Conservation (phyloP, 1,139 yeast genomes). For the Hanseniaspora sp. region DNA sequence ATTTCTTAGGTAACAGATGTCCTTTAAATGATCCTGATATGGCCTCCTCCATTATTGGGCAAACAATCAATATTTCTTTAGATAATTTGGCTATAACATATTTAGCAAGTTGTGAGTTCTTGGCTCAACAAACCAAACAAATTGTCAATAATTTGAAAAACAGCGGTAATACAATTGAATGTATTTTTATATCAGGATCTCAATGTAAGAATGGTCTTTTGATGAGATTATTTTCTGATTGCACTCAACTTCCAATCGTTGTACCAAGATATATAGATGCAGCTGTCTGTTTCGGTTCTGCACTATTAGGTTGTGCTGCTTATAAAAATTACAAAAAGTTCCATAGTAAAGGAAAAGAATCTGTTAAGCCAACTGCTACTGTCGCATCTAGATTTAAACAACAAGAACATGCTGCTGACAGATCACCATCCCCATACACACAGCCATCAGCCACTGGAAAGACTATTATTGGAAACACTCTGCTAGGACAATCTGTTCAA, state of each 20-base stretch:
- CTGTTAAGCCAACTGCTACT: slow-evolving; percentile 14
- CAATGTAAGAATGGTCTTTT: slow-evolving; percentile 86
- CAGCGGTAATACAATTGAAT: slow-evolving; percentile 64
- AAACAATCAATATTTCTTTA: slow-evolving; percentile 77
- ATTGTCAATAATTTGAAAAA: slow-evolving; percentile 74
- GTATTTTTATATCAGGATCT: slow-evolving; percentile 89
- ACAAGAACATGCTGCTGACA: slow-evolving; percentile 15
- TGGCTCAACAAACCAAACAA: slow-evolving; percentile 94
- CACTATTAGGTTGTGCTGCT: slow-evolving; percentile 89
- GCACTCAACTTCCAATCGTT: slow-evolving; percentile 84
- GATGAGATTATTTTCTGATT: slow-evolving; percentile 82
- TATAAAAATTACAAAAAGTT: slow-evolving; percentile 21
- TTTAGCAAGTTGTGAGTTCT: slow-evolving; percentile 90
- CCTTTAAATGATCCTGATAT: slow-evolving; percentile 90
- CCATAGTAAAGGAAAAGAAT: not conserved
- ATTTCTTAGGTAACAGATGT: slow-evolving; percentile 89
- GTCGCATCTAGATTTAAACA: slow-evolving; percentile 8
- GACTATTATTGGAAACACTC: slow-evolving; percentile 44
- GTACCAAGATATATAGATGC: slow-evolving; percentile 93
- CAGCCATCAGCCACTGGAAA: slow-evolving; percentile 62
- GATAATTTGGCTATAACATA: slow-evolving; percentile 78
- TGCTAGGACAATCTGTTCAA: slow-evolving; percentile 30
- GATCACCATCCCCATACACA: slow-evolving; percentile 54
- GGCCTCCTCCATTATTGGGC: slow-evolving; percentile 91
- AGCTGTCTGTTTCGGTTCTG: slow-evolving; percentile 92